Base-by-base conservation (phyloP, 305 asterid genomes). In the Fraxinus velutina region DNA sequence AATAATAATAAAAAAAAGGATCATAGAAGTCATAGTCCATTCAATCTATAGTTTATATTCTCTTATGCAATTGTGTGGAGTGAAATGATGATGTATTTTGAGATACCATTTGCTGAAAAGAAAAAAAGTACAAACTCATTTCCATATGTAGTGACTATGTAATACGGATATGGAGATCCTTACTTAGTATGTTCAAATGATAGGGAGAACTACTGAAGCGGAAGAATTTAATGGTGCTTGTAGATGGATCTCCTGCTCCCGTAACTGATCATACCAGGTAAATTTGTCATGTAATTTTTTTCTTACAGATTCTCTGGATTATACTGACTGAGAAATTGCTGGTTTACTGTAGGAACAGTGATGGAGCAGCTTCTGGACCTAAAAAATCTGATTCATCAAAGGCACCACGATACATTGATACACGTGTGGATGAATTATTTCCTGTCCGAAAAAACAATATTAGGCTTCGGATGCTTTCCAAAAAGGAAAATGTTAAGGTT, bases 121-220 rank as follows among this genome's bases (percentile, higher is more conserved):
- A 22, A 13, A 76, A 17, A 12, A 9, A 47, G 75, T 73, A 17
- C 29, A 33, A 80, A n/a, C 34, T 34, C 37, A 21, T 76, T 77
- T 15, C 64, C 21, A 17, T 32, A 10, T 60, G 70, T 33, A 72
- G 73, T 64, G 22, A 66, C 37, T 15, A 10, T 57, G 21, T 70
- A 68, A 27, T 12, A 27, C 22, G n/a, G 39, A 30, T 68, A 21
- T 4, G 12, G 6, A 27, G 22, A 64, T 55, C 44, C 19, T 39
- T 36, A 44, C 73, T 21, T 37, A 15, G 44, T 73, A 27, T 70
- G 9, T 86, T 80, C 74, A 4, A 77, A 77, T 85, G 82, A 80
- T 75, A 92, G 99, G 99, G 90, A 52, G 97, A 95, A 87, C 87
- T 92, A 79, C 86, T 95, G 90, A 92, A 92, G 91, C 91, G 85